A percentile compares a stretch with the other conserved stretches of the same genome.
Evolutionary conservation across 2,329 filamentous ascomycete genomes (phyloP).

Genomic region (Colletotrichum tropicale): DNA sequence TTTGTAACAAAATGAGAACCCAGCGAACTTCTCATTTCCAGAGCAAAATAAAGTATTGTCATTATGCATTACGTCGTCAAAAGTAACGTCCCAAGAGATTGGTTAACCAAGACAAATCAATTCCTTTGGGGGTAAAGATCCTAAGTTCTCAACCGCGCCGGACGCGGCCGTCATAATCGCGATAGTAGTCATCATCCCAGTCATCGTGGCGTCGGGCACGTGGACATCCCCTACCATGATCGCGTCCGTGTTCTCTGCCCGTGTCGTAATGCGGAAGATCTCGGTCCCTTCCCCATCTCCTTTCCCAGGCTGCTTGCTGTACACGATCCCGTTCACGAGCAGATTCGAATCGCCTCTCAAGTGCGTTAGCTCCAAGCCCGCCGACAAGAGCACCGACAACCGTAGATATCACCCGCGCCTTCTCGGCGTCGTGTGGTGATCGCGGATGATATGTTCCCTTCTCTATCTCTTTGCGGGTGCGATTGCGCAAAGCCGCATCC

Average conservation of each 20-base stretch:
- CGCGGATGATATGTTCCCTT: conserved; percentile 7
- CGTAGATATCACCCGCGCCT: conserved; percentile 48
- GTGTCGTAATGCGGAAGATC: conserved; percentile 29
- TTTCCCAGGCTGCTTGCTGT: conserved; percentile 38
- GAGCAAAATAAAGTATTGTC: not conserved
- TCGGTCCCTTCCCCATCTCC: conserved; percentile 32
- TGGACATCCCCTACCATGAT: conserved; percentile 22
- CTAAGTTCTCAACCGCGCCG: conserved; percentile 12
- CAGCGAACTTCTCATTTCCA: not conserved
- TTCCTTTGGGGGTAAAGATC: not conserved
- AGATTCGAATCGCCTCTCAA: conserved; percentile 48
- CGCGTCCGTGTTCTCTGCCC: conserved; percentile 13
- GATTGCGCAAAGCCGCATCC: conserved; percentile 40
- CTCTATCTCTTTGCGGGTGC: conserved; percentile 17
- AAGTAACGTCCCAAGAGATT: not conserved
- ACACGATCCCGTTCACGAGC: conserved; percentile 35
- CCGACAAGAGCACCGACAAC: conserved; percentile 60
- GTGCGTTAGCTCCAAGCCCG: conserved; percentile 57
- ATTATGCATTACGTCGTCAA: not conserved
- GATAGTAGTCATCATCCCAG: conserved; percentile 25
- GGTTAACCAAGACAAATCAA: not conserved
- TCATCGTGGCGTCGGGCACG: conserved; percentile 25
- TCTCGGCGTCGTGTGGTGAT: conserved; percentile 27
- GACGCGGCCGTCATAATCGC: not conserved
- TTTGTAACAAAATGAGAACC: not conserved